Base-by-base conservation (phyloP, 441 rosid genomes). In the Sinapis alba region DNA sequence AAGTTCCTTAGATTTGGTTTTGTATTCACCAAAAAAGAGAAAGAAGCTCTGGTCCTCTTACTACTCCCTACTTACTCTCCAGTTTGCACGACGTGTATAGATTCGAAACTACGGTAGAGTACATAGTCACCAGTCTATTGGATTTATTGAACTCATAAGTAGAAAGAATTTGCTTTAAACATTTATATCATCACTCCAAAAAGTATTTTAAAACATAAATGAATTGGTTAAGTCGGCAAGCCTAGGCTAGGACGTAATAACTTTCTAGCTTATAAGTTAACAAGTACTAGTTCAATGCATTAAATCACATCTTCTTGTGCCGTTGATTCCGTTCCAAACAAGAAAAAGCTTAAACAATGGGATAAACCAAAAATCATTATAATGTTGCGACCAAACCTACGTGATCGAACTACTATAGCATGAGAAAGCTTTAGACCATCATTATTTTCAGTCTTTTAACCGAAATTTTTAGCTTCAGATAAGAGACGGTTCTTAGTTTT, bases 221-320 rank as follows among this genome's bases (percentile, higher is more conserved):
- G 47, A 61, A 51, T 68, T 75, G 34, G 74, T 51, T 18, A 36
- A 68, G 74, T 61, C 74, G 73, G 56, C 56, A 50, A 50, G 23
- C 56, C 23, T 50, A 18, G 24, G 57, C 24, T 18, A 50, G 21
- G 21, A 50, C 21, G 56, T 50, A 51, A 51, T 51, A 51, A 45
- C 38, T 75, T 51, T 57, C n/a, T 68, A 68, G 28, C 73, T 16
- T 50, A 15, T 20, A 1, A 12, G 4, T 30, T 43, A n/a, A 3
- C 8, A 41, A 13, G 54, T 64, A 64, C 54, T 41, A 41, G 8
- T 47, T 47, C 9, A 2, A 9, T 12, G 36, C 51, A 68, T 61
- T 68, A 68, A 75, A 36, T 75, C 47, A 5, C 16, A 36, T 30
- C 53, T 32, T 67, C 68, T 47, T 24, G 6, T 50, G 60, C 68